phyloP scores from a whole-genome alignment of 768 basidiomycete species.

The Pleurotus pulmonarius region DNA sequence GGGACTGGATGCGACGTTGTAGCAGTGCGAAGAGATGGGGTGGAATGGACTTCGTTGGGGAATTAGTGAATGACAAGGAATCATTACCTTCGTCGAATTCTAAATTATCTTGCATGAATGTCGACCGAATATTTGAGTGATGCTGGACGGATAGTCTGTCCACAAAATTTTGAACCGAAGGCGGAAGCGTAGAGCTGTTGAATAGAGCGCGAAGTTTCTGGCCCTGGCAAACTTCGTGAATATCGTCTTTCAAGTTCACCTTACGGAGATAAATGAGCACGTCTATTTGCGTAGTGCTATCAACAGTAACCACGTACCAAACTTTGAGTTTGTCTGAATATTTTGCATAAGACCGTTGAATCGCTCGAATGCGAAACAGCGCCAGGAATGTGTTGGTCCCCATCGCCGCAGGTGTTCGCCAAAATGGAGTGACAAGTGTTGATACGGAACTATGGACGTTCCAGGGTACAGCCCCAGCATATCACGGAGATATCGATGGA shows the following conservation, averaged over 20 bases:
- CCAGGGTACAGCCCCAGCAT: constrained; percentile 26
- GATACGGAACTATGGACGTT: constrained; percentile 25
- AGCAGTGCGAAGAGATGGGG: not conserved
- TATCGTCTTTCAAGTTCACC: constrained; percentile 26
- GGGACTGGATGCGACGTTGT: not conserved
- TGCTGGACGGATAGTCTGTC: constrained; percentile 7
- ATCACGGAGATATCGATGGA: constrained; percentile 26
- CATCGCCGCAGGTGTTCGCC: constrained; percentile 22
- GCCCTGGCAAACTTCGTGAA: constrained; percentile 14
- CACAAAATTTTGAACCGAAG: not conserved
- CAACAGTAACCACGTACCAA: constrained; percentile 20
- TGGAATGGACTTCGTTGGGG: not conserved
- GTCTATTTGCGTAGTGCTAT: not conserved
- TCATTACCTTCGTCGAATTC: constrained; percentile 9
- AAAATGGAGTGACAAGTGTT: constrained; percentile 38
- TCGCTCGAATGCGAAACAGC: constrained; percentile 11
- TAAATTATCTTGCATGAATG: constrained; percentile 10
- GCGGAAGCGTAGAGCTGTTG: not conserved
- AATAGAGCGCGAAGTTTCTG: constrained; percentile 20
- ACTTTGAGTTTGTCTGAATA: constrained; percentile 24
- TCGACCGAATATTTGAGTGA: constrained; percentile 13
- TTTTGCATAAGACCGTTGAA: constrained; percentile 29
- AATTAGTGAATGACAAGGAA: not conserved
- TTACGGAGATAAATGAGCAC: constrained; percentile 4
- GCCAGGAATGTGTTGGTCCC: constrained; percentile 34